Percentiles rank a stretch among this genome's conserved stretches.
phyloP scores from a whole-genome alignment of 306 rosid genomes.

The Medicago ruthenica region DNA sequence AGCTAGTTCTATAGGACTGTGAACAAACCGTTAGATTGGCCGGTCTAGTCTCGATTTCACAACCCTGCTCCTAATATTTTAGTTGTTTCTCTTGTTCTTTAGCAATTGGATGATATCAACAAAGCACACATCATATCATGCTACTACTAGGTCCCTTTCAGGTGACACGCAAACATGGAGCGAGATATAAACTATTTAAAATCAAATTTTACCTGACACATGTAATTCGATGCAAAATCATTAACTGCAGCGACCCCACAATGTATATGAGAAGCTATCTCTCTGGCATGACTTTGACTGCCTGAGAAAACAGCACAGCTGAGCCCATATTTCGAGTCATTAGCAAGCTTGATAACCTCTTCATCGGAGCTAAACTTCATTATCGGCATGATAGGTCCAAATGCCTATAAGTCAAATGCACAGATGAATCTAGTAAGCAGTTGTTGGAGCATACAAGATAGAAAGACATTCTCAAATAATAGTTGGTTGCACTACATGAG shows the following conservation, averaged over 20 bases:
- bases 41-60: too few species aligned
- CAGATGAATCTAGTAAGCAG: constrained; percentile 33
- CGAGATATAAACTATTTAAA: not conserved
- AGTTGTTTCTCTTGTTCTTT: too few species aligned
- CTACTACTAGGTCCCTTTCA: constrained; percentile 13
- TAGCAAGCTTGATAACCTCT: constrained; percentile 81
- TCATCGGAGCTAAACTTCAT: constrained; percentile 88
- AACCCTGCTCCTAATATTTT: too few species aligned
- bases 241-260: constrained; percentile 84
- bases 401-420: constrained; percentile 61
- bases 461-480: constrained; percentile 19
- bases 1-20: too few species aligned
- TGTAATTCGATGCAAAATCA: constrained; percentile 80
- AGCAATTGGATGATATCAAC: too few species aligned
- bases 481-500: constrained; percentile 26
- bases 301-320: constrained; percentile 97
- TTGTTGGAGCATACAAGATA: constrained; percentile 28
- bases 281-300: constrained; percentile 73
- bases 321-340: constrained; percentile 89
- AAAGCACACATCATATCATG: constrained; percentile 16
- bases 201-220: constrained; percentile 78
- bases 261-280: constrained; percentile 78
- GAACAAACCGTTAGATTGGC: too few species aligned
- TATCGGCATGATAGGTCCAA: constrained; percentile 94
- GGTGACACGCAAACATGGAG: not conserved